Evolutionary conservation across 257 asterid species (phyloP).

Genomic region (Rehmannia glutinosa): DNA sequence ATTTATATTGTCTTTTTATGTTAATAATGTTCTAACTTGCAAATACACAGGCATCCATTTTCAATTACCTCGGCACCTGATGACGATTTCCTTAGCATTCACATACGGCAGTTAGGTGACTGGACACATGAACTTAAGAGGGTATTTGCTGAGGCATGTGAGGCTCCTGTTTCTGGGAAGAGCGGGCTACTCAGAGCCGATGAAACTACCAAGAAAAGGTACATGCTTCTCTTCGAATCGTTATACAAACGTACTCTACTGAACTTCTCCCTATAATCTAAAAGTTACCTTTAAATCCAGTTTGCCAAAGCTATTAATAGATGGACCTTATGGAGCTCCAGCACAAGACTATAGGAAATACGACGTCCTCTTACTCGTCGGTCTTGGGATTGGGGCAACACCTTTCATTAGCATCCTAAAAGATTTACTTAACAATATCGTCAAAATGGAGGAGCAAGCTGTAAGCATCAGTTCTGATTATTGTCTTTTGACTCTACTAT

Average conservation of each 20-base stretch:
- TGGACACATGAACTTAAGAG: slow-evolving; percentile 95
- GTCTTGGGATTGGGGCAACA: slow-evolving; percentile 96
- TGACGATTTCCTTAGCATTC: slow-evolving; percentile 90
- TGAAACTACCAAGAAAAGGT: slow-evolving; percentile 82
- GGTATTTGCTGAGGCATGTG: slow-evolving; percentile 86
- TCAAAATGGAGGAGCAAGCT: slow-evolving; percentile 83
- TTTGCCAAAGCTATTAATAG: slow-evolving; percentile 87
- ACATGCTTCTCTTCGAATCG: not conserved
- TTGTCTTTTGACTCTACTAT: not conserved
- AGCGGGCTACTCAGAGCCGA: slow-evolving; percentile 93
- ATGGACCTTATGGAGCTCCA: slow-evolving; percentile 99
- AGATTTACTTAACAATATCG: slow-evolving; percentile 72
- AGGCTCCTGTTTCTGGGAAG: slow-evolving; percentile 64
- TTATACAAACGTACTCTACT: not conserved
- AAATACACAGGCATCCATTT: slow-evolving; percentile 81
- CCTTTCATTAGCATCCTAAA: slow-evolving; percentile 91
- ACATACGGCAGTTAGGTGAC: slow-evolving; percentile 89
- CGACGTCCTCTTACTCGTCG: slow-evolving; percentile 86
- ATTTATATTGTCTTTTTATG: not conserved
- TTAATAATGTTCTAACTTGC: slow-evolving; percentile 2
- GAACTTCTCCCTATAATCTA: not conserved
- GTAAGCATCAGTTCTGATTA: slow-evolving; percentile 39
- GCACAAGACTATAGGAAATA: slow-evolving; percentile 87
- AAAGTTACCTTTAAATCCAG: slow-evolving; percentile 43
- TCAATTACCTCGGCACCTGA: slow-evolving; percentile 96